These are phyloP conservation scores for Meyerozyma sp. DNA, from an alignment of 1,139 yeast species.

Conservation along the genomic window DNA sequence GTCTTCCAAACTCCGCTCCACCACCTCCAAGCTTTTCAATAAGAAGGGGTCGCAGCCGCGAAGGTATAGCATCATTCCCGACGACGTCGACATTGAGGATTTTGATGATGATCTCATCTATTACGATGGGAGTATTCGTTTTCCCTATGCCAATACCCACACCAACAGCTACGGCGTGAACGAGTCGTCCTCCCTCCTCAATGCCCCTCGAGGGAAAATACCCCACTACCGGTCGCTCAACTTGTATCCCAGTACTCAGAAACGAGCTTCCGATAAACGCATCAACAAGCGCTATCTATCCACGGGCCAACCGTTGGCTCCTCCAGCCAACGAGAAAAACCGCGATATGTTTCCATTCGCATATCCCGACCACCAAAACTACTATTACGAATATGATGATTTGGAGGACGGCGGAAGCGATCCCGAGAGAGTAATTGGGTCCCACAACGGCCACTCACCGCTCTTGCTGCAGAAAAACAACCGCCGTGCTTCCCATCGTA, in stretches of 20 bases:
- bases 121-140: conserved; percentile 39
- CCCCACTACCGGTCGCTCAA: conserved; percentile 43
- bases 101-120: conserved; percentile 53
- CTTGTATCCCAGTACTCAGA: conserved; percentile 24
- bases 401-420: conserved; percentile 28
- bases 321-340: conserved; percentile 8
- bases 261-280: conserved; percentile 17
- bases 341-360: conserved; percentile 52
- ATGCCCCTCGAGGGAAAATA: conserved; percentile 22
- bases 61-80: conserved; percentile 67
- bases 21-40: conserved; percentile 68
- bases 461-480: conserved; percentile 9
- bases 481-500: conserved; percentile 29
- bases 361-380: conserved; percentile 34
- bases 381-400: conserved; percentile 38
- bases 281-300: conserved; percentile 35
- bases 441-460: background rate
- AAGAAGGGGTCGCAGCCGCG: conserved; percentile 67
- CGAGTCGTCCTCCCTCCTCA: conserved; percentile 30
- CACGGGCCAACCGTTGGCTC: conserved; percentile 23
- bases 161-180: conserved; percentile 17
- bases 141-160: conserved; percentile 29
- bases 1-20: conserved; percentile 48
- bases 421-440: background rate
- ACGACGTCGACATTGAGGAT: conserved; percentile 62